Conservation (phyloP, 2,329 filamentous ascomycete genomes). For the Botryotinia globosa region DNA sequence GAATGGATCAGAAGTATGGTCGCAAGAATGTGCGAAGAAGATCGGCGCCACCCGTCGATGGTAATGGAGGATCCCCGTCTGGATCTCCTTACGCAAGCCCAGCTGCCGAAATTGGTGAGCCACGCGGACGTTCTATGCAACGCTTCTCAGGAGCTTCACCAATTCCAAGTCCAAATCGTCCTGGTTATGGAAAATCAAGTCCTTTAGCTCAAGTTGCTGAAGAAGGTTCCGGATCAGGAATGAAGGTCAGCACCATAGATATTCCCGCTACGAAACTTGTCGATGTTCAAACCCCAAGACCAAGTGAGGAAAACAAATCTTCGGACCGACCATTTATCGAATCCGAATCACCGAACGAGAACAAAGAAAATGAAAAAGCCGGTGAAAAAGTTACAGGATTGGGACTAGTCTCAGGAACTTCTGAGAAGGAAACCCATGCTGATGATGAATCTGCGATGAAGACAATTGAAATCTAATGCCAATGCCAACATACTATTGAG, state of each 20-base stretch:
- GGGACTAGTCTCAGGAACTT: conserved; percentile 30
- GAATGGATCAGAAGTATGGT: conserved; percentile 92
- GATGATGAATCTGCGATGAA: conserved; percentile 40
- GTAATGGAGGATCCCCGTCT: conserved; percentile 43
- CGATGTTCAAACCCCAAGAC: conserved; percentile 39
- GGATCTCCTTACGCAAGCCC: conserved; percentile 65
- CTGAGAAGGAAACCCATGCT: conserved; percentile 34
- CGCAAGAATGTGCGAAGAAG: conserved; percentile 51
- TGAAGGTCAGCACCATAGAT: conserved; percentile 31
- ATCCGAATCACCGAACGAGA: conserved; percentile 30
- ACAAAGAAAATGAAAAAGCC: conserved; percentile 36
- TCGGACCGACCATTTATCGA: conserved; percentile 34
- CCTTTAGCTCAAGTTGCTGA: conserved; percentile 74
- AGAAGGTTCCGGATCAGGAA: conserved; percentile 46
- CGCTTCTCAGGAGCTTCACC: conserved; percentile 64
- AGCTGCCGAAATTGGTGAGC: conserved; percentile 56
- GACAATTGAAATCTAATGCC: conserved; percentile 39
- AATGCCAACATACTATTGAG: conserved; percentile 5
- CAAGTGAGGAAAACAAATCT: conserved; percentile 36
- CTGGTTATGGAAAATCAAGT: conserved; percentile 65
- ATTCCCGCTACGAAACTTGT: conserved; percentile 36
- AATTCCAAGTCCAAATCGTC: conserved; percentile 61
- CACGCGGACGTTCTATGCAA: conserved; percentile 69
- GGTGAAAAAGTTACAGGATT: conserved; percentile 25
- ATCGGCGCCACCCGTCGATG: conserved; percentile 44